phyloP scores from a whole-genome alignment of 306 rosid genomes.

The Trichosanthes truncata region DNA sequence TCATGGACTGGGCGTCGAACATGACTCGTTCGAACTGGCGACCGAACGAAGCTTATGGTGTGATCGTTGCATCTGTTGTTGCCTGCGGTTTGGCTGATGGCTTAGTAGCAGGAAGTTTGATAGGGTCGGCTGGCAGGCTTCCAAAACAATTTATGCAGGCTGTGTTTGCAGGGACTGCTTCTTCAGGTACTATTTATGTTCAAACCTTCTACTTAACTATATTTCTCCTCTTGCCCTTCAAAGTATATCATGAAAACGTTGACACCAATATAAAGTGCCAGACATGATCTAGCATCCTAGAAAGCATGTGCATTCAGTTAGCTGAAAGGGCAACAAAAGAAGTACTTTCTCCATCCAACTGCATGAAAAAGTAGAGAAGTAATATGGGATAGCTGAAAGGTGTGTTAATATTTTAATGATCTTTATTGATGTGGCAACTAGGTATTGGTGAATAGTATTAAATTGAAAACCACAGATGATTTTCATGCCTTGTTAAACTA shows the following conservation, averaged over 20 bases:
- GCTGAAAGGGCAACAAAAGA: slow-evolving; percentile 1
- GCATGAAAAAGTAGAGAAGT: neutral
- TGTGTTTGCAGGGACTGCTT: slow-evolving; percentile 91
- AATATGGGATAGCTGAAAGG: neutral
- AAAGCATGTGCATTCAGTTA: slow-evolving; percentile 2
- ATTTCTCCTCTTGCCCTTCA: neutral
- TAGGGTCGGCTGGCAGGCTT: slow-evolving; percentile 89
- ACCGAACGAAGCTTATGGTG: slow-evolving; percentile 32
- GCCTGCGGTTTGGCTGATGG: slow-evolving; percentile 68
- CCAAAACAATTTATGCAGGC: slow-evolving; percentile 93
- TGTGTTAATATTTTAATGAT: slow-evolving; percentile 1
- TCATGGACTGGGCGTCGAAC: slow-evolving; percentile 46
- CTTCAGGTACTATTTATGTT: slow-evolving; percentile 56
- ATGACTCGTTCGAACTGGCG: slow-evolving; percentile 15
- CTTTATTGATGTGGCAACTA: slow-evolving; percentile 8
- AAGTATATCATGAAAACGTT: neutral
- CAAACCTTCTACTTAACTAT: neutral
- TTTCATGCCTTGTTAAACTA: neutral
- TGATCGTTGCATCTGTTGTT: slow-evolving; percentile 29
- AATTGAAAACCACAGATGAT: slow-evolving; percentile 1
- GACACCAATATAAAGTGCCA: slow-evolving; percentile 6
- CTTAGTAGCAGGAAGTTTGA: slow-evolving; percentile 71
- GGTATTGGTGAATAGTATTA: neutral
- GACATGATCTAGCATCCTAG: slow-evolving; percentile 2
- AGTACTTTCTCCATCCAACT: neutral